These are phyloP conservation scores for Cucurbita maxima DNA, from an alignment of 306 rosid genomes.

Conservation along the genomic window DNA sequence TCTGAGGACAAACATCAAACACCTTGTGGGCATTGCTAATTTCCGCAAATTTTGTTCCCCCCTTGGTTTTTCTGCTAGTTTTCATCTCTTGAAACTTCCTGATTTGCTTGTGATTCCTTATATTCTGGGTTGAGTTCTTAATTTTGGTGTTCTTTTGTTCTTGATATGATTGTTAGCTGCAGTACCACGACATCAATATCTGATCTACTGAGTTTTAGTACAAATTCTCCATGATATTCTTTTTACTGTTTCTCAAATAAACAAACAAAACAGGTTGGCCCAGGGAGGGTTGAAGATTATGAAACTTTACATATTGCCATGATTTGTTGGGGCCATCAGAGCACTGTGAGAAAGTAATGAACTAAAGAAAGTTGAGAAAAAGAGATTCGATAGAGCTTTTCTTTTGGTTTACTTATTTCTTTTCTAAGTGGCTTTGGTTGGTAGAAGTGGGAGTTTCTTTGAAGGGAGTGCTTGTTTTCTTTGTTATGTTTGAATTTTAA, in stretches of 20 bases:
- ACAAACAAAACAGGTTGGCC: background rate
- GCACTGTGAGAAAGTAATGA: background rate
- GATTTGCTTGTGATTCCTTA: background rate
- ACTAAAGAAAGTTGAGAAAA: background rate
- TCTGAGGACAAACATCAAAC: background rate
- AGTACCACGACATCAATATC: background rate
- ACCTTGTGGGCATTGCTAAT: background rate
- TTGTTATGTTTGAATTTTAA: constrained; percentile 28
- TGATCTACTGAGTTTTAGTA: background rate
- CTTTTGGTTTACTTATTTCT: constrained; percentile 1
- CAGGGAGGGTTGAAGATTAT: background rate
- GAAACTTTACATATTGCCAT: background rate
- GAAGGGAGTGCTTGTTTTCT: constrained; percentile 60
- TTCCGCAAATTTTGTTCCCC: background rate
- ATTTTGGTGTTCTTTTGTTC: background rate
- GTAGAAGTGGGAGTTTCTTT: constrained; percentile 96
- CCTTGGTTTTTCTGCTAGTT: background rate
- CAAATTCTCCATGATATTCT: background rate
- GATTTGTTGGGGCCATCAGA: constrained; percentile 1
- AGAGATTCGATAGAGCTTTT: constrained; percentile 6
- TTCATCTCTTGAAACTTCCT: background rate
- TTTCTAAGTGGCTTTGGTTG: constrained; percentile 37
- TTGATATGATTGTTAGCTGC: background rate
- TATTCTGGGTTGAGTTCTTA: background rate
- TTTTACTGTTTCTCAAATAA: background rate